Evolutionary conservation across 345 rosid genomes (phyloP).

Genomic region (Citrus glauca): DNA sequence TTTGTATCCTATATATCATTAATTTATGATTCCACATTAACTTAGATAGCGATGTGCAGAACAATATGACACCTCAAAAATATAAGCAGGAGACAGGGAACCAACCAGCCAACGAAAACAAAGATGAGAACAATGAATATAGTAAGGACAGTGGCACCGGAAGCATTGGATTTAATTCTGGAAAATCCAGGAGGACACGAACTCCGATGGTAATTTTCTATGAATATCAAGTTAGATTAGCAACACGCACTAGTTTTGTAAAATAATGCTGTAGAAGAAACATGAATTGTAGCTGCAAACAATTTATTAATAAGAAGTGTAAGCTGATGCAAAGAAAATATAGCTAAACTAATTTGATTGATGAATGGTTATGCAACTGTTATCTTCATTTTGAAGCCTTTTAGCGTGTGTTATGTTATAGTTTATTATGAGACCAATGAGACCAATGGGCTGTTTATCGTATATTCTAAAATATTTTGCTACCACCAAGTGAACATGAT

Average conservation of each 20-base stretch:
- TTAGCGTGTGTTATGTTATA: background rate
- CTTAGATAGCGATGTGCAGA: conserved; percentile 14
- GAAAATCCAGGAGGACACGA: conserved; percentile 19
- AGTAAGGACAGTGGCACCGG: conserved; percentile 20
- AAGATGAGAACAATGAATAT: conserved; percentile 28
- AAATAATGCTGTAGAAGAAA: background rate
- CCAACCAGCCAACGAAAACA: conserved; percentile 23
- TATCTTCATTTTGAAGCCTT: too few relatives aligned
- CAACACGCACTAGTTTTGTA: background rate
- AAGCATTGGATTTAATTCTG: conserved; percentile 36
- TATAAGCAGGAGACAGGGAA: conserved; percentile 9
- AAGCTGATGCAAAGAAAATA: too few relatives aligned
- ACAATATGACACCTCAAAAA: conserved; percentile 26
- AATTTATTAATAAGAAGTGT: background rate
- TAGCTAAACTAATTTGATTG: too few relatives aligned
- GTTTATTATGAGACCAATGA: background rate
- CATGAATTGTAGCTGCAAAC: background rate
- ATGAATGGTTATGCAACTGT: too few relatives aligned
- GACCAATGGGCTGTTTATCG: background rate
- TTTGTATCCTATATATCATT: background rate
- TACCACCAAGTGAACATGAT: background rate
- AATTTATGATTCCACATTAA: background rate
- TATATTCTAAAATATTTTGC: background rate
- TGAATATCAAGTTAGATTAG: background rate
- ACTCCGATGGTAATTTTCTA: background rate